Evolutionary conservation across 768 basidiomycete genomes (phyloP), one percentile per base, ranked within the genome.

Genomic region (Glaciozyma antarctica): DNA sequence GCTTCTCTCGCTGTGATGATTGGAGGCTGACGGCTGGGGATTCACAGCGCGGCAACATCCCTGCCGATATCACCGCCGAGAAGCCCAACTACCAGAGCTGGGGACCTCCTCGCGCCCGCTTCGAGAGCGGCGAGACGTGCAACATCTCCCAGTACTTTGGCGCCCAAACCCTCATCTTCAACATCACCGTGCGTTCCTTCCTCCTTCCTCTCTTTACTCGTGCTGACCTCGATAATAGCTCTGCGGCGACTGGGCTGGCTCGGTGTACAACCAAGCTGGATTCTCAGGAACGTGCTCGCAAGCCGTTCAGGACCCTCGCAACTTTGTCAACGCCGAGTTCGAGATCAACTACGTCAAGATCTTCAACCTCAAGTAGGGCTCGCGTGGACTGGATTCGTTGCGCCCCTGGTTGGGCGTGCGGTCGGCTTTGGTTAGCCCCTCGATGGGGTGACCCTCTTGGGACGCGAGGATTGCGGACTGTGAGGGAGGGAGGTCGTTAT

Each of bases 281-380:
- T 64, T 34, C 60, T 38, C 49, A 16, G 67, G 67, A 12, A 53
- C 60, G 43, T 68, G 67, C 58, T 7, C 30, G 15, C 43, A 61
- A 10, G 54, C 55, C n/a, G 63, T 68, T 30, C 34, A 22, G 67
- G 52, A 68, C 26, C 55, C 60, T 21, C 43, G 17, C 22, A 81
- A 80, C 70, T 88, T 84, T 75, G 79, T 82, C 73, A 80, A 78
- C 41, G 86, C 86, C 1, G 86, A 84, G 77, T 90, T 88, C 70
- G 87, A 89, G 73, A 80, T 90, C 60, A 79, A 81, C 34, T 57
- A 21, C 8, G 55, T 57, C 55, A 57, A 57, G 55, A 41, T 41
- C 38, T 41, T 41, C 13, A 41, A 10, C 38, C 38, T 41, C 38
- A 41, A 41, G 38, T 41, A 41, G 38, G 10, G n/a, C n/a, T n/a